These are phyloP conservation scores for apple (Malus domestica) DNA, from an alignment of 306 rosid genomes.

Conservation along the genomic window DNA sequence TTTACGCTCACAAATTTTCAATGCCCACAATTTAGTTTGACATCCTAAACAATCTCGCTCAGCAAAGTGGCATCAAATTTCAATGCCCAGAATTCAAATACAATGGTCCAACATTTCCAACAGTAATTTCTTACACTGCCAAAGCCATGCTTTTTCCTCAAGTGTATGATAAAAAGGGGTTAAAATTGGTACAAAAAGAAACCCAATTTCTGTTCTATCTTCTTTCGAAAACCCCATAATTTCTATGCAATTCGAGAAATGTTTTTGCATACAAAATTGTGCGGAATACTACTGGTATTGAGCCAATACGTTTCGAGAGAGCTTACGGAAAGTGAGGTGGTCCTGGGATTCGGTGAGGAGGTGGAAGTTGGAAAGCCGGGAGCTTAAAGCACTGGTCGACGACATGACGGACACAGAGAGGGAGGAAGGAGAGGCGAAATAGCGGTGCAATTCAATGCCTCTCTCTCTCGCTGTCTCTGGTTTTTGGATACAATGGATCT, in stretches of 20 bases:
- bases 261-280: not conserved
- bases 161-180: not conserved
- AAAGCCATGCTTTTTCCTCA: not conserved
- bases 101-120: not conserved
- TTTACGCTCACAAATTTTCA: not conserved
- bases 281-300: not conserved
- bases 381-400: constrained; percentile 21
- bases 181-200: not conserved
- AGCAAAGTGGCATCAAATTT: not conserved
- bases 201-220: not conserved
- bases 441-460: not conserved
- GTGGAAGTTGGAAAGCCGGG: constrained; percentile 9
- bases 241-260: not conserved
- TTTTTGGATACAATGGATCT: not conserved
- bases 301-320: not conserved
- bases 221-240: not conserved
- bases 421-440: not conserved
- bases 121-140: not conserved
- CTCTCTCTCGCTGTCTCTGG: not conserved
- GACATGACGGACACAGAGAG: constrained; percentile 8
- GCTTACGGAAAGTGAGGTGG: constrained; percentile 21
- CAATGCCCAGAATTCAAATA: not conserved
- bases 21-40: not conserved
- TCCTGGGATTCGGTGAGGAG: constrained; percentile 6
- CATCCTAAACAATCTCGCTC: not conserved